Base-by-base conservation (phyloP, 1,284 basidiomycete species). In the Xerocomus amazonicus region DNA sequence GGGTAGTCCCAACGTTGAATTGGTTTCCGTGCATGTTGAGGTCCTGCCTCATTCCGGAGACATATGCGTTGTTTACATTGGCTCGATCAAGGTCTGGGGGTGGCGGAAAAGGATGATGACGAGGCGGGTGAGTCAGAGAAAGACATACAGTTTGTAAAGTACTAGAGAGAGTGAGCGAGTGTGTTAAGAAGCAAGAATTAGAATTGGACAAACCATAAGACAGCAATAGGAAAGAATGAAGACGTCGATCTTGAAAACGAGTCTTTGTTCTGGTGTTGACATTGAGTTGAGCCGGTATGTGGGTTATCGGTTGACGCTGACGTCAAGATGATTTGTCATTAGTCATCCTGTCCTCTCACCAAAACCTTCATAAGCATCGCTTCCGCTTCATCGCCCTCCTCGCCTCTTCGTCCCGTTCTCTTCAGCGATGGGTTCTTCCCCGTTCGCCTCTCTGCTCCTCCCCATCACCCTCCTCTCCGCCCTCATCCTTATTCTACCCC, bases 141-240 rank as follows among this genome's bases (percentile, higher is more conserved):
- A 23, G 19, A 23, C 19, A 23, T 23, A 23, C 19, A 23, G 19
- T 23, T 23, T 23, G 19, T 23, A 23, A 23, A 23, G 19, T 23
- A 23, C 19, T 23, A 23, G 19, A 4, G 2, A 23, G 19, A 4
- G 19, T 23, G 19, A 4, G 19, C 4, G 19, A 23, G 19, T 23
- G 4, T 23, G 19, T 23, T 23, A 4, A 23, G 19, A 23, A 23
- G 19, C 19, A 4, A 23, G 19, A 23, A n/a, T n/a, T n/a, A 23
- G 19, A 23, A n/a, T n/a, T n/a, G 19, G 3, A 67, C 73, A 53
- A 59, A 83, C 81, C 81, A 84, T 82, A 32, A 84, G 71, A 68
- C 81, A 84, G 59, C 19, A 84, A 60, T 84, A 85, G 4, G 19
- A 23, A 23, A 23, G 19, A 4, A 23, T 23, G 19, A 23, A 23